A percentile compares a stretch with the other conserved stretches of the same genome.
Evolutionary conservation across 257 asterid genomes (phyloP).

Genomic region (Solanum virginianum): DNA sequence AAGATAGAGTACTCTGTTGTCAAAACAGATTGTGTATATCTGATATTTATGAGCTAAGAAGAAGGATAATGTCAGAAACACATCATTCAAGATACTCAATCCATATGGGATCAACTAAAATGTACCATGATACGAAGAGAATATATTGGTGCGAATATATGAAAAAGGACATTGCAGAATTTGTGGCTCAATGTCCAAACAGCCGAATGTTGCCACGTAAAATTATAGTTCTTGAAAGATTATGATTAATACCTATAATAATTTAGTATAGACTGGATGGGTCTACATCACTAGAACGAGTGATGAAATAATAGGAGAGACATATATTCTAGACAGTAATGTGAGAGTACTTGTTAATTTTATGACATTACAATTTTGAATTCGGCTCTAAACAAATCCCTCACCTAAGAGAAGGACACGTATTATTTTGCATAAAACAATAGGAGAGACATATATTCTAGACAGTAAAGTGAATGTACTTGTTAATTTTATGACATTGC

Average conservation of each 20-base stretch:
- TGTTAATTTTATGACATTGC: background rate
- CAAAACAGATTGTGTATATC: too few relatives aligned
- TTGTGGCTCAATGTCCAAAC: too few relatives aligned
- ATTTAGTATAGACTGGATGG: background rate
- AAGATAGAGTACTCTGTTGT: too few relatives aligned
- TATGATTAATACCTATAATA: background rate
- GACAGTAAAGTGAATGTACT: background rate
- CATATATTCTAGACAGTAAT: background rate
- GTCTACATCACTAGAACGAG: too few relatives aligned
- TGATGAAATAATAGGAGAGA: background rate
- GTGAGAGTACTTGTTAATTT: background rate
- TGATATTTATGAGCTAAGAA: too few relatives aligned
- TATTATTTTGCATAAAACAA: background rate
- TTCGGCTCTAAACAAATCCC: background rate
- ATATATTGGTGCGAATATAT: too few relatives aligned
- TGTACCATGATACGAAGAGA: too few relatives aligned
- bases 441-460: background rate
- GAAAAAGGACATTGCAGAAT: too few relatives aligned
- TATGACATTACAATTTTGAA: background rate
- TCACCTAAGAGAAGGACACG: background rate
- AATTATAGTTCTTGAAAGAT: background rate
- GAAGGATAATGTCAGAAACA: too few relatives aligned
- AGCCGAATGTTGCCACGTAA: background rate
- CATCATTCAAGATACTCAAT: too few relatives aligned
- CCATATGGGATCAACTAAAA: too few relatives aligned